phyloP scores from a whole-genome alignment of 2,329 filamentous ascomycete species.

The Beauveria sp. region DNA sequence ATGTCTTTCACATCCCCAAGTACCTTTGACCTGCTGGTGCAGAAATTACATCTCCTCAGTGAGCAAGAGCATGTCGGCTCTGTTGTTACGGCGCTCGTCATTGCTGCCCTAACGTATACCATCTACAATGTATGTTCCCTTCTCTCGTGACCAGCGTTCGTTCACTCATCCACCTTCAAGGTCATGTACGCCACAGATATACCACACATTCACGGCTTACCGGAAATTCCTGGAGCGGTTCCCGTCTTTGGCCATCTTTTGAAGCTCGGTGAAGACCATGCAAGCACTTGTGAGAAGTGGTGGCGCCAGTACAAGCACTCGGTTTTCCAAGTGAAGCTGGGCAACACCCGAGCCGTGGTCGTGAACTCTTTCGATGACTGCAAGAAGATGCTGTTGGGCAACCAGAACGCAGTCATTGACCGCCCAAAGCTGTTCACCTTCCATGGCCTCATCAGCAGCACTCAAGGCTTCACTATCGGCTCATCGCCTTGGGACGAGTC shows the following conservation, averaged over 20 bases:
- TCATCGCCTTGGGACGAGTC: constrained; percentile 45
- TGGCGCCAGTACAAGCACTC: constrained; percentile 39
- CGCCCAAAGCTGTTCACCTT: constrained; percentile 45
- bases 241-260: constrained; percentile 44
- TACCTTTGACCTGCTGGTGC: too few species aligned
- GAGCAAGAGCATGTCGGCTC: not conserved
- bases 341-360: constrained; percentile 44
- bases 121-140: not conserved
- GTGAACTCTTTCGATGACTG: constrained; percentile 46
- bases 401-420: constrained; percentile 43
- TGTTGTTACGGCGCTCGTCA: not conserved
- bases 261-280: constrained; percentile 45
- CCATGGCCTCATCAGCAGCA: constrained; percentile 43
- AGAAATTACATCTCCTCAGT: too few species aligned
- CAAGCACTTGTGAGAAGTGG: constrained; percentile 42
- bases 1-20: too few species aligned
- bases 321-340: constrained; percentile 45
- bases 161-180: constrained; percentile 10
- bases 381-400: constrained; percentile 40
- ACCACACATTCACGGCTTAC: constrained; percentile 39
- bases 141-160: not conserved
- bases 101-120: not conserved
- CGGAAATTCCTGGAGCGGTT: constrained; percentile 41
- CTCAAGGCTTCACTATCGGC: constrained; percentile 49
- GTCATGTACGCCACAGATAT: constrained; percentile 34